Conservation (phyloP, 1,139 yeast species). For the Protomyces arabidopsidicola region DNA sequence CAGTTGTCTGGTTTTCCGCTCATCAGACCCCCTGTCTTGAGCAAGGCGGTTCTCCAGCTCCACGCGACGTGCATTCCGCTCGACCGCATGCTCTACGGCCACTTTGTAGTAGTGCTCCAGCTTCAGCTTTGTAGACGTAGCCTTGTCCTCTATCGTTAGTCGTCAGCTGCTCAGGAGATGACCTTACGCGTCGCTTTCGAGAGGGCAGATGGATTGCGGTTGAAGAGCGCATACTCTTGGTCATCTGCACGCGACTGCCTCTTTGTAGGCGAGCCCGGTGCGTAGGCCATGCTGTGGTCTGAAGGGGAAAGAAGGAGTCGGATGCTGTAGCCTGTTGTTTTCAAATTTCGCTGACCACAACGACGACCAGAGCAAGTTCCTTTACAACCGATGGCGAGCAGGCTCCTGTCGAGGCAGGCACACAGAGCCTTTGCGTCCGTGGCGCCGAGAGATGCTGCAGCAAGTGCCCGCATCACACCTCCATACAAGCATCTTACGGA, state of each 20-base stretch:
- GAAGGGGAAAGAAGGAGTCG: too few species aligned
- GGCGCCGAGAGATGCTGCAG: background rate
- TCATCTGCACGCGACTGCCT: conserved; percentile 8
- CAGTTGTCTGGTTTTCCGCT: conserved; percentile 60
- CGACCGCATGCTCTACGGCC: conserved; percentile 69
- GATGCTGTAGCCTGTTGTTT: background rate
- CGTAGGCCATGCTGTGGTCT: background rate
- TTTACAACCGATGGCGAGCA: background rate
- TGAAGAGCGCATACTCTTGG: conserved; percentile 8
- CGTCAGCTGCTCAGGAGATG: background rate
- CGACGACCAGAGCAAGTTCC: background rate
- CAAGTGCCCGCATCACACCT: conserved; percentile 48
- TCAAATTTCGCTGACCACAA: background rate
- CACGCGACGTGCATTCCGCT: conserved; percentile 56
- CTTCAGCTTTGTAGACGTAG: conserved; percentile 59
- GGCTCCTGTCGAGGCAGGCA: background rate
- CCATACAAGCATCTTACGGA: conserved; percentile 73
- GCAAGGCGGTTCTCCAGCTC: conserved; percentile 57
- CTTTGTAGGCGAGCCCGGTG: conserved; percentile 26
- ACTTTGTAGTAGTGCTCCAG: conserved; percentile 63
- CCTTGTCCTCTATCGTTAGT: conserved; percentile 35
- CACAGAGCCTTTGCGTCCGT: background rate
- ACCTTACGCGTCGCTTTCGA: conserved; percentile 18
- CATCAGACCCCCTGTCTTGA: conserved; percentile 60
- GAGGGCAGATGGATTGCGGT: conserved; percentile 19